A percentile compares a stretch with the other conserved stretches of the same genome.
These are phyloP conservation scores for Pleurotus cornucopiae DNA, from an alignment of 768 basidiomycete species.

Conservation along the genomic window DNA sequence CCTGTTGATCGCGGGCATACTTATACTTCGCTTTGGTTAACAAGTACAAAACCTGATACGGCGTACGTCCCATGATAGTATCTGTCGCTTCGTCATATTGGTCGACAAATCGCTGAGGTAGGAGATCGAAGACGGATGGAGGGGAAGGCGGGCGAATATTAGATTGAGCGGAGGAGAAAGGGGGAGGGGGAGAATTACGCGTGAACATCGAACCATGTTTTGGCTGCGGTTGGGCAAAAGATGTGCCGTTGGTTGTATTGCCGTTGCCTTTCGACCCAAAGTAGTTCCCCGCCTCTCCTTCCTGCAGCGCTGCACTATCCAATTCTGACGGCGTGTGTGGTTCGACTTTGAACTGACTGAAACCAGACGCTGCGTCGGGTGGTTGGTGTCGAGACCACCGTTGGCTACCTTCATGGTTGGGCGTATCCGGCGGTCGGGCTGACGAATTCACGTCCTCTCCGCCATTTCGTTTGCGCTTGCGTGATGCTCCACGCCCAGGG, in stretches of 20 bases:
- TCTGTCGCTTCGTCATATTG: slow-evolving; percentile 55
- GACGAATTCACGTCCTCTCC: slow-evolving; percentile 28
- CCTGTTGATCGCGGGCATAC: slow-evolving; percentile 66
- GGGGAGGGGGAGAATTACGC: neutral
- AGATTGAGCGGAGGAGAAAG: neutral
- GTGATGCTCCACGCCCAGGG: slow-evolving; percentile 64
- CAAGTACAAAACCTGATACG: slow-evolving; percentile 65
- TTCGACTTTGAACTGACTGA: slow-evolving; percentile 66
- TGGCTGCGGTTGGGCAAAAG: neutral
- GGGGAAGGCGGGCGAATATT: neutral
- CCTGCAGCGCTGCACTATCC: slow-evolving; percentile 26
- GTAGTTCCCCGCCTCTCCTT: slow-evolving; percentile 2
- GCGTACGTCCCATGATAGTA: slow-evolving; percentile 66
- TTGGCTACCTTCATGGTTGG: neutral
- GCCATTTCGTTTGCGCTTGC: slow-evolving; percentile 64
- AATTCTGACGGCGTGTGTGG: slow-evolving; percentile 37
- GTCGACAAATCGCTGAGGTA: slow-evolving; percentile 41
- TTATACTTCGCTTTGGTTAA: slow-evolving; percentile 74
- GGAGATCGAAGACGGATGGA: neutral
- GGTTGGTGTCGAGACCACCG: slow-evolving; percentile 12
- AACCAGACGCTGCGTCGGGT: slow-evolving; percentile 23
- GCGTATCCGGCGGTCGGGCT: slow-evolving; percentile 18
- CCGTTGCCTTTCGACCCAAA: slow-evolving; percentile 18
- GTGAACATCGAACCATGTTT: neutral
- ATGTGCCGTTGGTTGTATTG: slow-evolving; percentile 9